Evolutionary conservation across 2,329 filamentous ascomycete species (phyloP).

Genomic region (Cladosporium colombiae): DNA sequence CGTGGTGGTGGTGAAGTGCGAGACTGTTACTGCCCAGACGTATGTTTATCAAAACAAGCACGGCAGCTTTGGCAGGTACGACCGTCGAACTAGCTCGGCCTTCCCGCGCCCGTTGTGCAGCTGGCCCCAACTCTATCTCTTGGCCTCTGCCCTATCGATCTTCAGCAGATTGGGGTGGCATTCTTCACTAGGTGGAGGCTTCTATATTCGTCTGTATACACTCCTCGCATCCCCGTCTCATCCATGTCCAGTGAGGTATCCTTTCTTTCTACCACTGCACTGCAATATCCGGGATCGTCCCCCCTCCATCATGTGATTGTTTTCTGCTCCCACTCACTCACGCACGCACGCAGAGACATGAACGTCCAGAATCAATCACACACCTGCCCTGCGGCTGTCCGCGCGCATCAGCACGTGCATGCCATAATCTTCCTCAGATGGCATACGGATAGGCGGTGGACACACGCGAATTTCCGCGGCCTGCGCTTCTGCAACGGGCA

Average conservation of each 20-base stretch:
- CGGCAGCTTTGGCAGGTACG: slow-evolving; percentile 14
- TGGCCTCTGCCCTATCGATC: slow-evolving; percentile 1
- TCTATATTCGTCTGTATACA: neutral
- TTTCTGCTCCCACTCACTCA: neutral
- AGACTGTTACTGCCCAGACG: slow-evolving; percentile 1
- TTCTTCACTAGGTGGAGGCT: neutral
- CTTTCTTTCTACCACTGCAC: neutral
- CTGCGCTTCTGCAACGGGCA: slow-evolving; percentile 13
- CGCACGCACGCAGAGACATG: neutral
- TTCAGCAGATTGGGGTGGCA: neutral
- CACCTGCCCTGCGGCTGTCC: neutral
- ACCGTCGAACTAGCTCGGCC: neutral
- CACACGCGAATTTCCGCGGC: slow-evolving; percentile 12
- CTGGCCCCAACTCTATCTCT: neutral
- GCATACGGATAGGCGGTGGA: slow-evolving; percentile 8
- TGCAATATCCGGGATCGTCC: neutral
- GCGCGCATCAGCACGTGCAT: neutral
- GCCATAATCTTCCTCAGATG: slow-evolving; percentile 17
- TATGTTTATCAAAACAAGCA: slow-evolving; percentile 13
- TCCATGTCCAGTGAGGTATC: neutral
- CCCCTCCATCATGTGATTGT: neutral
- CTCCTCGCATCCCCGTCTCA: neutral
- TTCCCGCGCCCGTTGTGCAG: neutral
- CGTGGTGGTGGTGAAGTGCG: slow-evolving; percentile 14
- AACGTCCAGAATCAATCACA: neutral